These are phyloP conservation scores for Amanita exitialis DNA, from an alignment of 768 basidiomycete genomes.

Conservation along the genomic window DNA sequence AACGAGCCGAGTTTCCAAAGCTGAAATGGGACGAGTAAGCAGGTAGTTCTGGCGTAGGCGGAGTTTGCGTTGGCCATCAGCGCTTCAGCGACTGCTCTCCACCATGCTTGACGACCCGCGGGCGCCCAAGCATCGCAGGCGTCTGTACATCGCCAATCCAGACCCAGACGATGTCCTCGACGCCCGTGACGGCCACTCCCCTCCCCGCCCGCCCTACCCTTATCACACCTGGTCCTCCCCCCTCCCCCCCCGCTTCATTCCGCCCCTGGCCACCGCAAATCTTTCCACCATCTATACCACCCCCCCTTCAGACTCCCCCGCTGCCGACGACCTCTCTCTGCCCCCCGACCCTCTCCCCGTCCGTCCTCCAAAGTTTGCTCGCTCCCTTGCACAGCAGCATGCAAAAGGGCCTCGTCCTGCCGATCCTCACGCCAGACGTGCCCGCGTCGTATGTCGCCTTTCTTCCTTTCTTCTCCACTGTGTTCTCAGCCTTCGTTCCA, in stretches of 20 bases:
- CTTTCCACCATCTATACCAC: conserved; percentile 39
- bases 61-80: conserved; percentile 19
- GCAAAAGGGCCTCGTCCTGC: conserved; percentile 4
- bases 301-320: conserved; percentile 55
- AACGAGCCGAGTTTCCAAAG: conserved; percentile 74
- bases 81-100: conserved; percentile 10
- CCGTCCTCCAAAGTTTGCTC: not conserved
- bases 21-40: conserved; percentile 33
- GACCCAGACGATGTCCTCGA: conserved; percentile 35
- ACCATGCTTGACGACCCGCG: conserved; percentile 56
- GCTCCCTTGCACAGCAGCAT: conserved; percentile 16
- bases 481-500: conserved; percentile 18
- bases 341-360: not conserved
- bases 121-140: conserved; percentile 26
- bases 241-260: conserved; percentile 18
- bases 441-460: conserved; percentile 22
- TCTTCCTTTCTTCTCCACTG: not conserved
- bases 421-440: conserved; percentile 15
- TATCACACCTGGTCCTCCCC: conserved; percentile 8
- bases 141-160: conserved; percentile 55
- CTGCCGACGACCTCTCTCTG: conserved; percentile 45
- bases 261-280: conserved; percentile 12
- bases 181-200: conserved; percentile 17
- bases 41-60: too few relatives aligned
- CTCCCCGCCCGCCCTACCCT: not conserved